Evolutionary conservation across 495 filamentous ascomycete genomes (phyloP).

Genomic region (Glarea lozoyensis): DNA sequence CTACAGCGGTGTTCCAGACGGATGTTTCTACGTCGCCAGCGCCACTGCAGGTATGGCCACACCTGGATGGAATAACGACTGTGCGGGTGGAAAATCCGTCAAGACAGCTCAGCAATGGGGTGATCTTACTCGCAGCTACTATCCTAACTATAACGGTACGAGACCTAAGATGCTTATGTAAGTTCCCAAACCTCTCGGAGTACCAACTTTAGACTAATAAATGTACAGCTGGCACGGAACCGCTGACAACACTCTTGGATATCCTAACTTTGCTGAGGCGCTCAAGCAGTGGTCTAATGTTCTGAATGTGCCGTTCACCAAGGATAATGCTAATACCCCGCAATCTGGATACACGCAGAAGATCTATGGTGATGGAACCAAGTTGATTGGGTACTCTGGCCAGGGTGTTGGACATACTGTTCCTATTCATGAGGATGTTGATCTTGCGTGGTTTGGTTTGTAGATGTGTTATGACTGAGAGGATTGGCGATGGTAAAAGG

Average conservation of each 20-base stretch:
- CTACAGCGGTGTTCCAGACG: conserved; percentile 52
- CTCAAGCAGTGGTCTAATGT: conserved; percentile 35
- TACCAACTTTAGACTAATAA: conserved; percentile 2
- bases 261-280: conserved; percentile 40
- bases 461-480: too few species aligned
- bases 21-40: conserved; percentile 40
- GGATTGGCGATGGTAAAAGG: too few species aligned
- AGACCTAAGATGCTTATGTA: conserved; percentile 40
- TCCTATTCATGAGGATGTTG: conserved; percentile 32
- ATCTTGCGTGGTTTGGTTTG: conserved; percentile 40
- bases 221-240: conserved; percentile 38
- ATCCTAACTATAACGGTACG: conserved; percentile 38
- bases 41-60: conserved; percentile 35
- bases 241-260: conserved; percentile 35
- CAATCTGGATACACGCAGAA: conserved; percentile 43
- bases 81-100: conserved; percentile 31
- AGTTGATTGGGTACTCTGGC: conserved; percentile 39
- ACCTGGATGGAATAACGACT: conserved; percentile 36
- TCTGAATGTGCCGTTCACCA: conserved; percentile 16
- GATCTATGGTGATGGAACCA: conserved; percentile 40
- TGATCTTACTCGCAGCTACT: conserved; percentile 35
- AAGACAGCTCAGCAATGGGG: conserved; percentile 42
- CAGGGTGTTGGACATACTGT: conserved; percentile 39
- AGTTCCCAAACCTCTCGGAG: conserved; percentile 5
- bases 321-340: conserved; percentile 18